phyloP scores from a whole-genome alignment of 2,329 filamentous ascomycete genomes.

The Alternaria conjuncta region DNA sequence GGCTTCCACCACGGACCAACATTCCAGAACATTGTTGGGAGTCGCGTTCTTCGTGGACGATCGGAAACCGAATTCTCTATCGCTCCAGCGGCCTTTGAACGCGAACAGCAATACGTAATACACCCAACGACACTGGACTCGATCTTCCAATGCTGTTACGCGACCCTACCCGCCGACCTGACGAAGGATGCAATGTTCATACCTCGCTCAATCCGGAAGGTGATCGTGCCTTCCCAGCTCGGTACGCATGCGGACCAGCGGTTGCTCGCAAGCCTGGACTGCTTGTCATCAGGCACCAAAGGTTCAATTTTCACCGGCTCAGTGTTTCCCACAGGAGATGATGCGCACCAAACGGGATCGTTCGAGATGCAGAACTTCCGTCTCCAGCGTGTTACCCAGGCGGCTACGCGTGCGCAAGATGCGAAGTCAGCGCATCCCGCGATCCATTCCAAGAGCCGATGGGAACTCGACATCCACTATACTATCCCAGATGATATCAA shows the following conservation, averaged over 20 bases:
- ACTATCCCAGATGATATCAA: background rate
- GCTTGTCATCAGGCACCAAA: background rate
- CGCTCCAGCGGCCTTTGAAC: background rate
- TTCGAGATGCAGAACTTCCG: background rate
- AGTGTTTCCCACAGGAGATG: background rate
- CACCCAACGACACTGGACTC: conserved; percentile 19
- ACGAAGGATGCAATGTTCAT: conserved; percentile 7
- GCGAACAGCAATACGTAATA: conserved; percentile 6
- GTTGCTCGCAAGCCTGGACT: background rate
- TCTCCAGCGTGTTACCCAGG: background rate
- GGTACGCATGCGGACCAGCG: background rate
- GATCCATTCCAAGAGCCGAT: conserved; percentile 3
- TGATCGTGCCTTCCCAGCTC: background rate
- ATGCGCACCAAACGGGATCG: background rate
- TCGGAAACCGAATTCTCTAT: conserved; percentile 1
- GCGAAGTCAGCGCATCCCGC: background rate
- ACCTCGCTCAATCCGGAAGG: conserved; percentile 14
- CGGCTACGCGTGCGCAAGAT: background rate
- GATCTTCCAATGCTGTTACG: conserved; percentile 11
- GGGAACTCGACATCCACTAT: conserved; percentile 2
- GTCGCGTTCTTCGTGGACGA: background rate
- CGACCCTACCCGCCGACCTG: conserved; percentile 3
- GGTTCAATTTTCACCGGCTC: background rate
- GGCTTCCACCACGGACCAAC: conserved; percentile 20
- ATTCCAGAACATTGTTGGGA: conserved; percentile 15